Base-by-base conservation (phyloP, 2,329 filamentous ascomycete species). In the Calonectria multiphialidica region DNA sequence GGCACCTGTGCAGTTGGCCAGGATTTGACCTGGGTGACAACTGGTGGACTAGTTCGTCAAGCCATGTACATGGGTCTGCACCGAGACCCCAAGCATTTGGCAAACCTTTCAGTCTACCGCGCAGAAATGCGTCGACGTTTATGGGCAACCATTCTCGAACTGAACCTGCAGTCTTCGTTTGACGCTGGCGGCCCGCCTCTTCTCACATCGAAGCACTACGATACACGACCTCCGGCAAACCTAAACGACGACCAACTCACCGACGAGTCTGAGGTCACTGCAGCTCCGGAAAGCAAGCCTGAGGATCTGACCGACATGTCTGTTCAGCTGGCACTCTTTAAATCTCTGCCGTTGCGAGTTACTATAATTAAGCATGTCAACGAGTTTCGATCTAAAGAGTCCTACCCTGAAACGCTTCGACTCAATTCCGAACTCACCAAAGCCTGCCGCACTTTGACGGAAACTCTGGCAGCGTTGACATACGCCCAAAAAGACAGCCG, bases 31-130 rank as follows among this genome's bases (percentile, higher is more conserved):
- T 91, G 89, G 89, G 85, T 89, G 37, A 83, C 86, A 2, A 82
- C 86, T 0, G 90, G 90, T 0, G 80, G 83, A 0, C 72, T 91
- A 13, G 71, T 90, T n/a, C 84, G 90, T 13, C 86, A 85, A 9
- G 90, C 89, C 65, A 87, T 92, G 77, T 86, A 86, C 67, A 90
- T 91, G 85, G 90, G 90, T 4, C 82, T 91, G 7, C 89, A 92
- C 77, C 86, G 88, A 1, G 90, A 92, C 68, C 90, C 90, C 0
- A 84, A 82, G 35, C 82, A 85, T 69, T 84, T 91, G 5, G 83
- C 84, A 8, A 83, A 84, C 23, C 87, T 89, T 83, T 84, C 87
- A 2, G 76, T 81, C 0, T 85, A 88, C 42, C 83, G 85, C 23
- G 83, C 86, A 1, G 90, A 92, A 79, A 86, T 91, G 79, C 85